Base-by-base conservation (phyloP, 345 rosid species). In the Citrus inodora region DNA sequence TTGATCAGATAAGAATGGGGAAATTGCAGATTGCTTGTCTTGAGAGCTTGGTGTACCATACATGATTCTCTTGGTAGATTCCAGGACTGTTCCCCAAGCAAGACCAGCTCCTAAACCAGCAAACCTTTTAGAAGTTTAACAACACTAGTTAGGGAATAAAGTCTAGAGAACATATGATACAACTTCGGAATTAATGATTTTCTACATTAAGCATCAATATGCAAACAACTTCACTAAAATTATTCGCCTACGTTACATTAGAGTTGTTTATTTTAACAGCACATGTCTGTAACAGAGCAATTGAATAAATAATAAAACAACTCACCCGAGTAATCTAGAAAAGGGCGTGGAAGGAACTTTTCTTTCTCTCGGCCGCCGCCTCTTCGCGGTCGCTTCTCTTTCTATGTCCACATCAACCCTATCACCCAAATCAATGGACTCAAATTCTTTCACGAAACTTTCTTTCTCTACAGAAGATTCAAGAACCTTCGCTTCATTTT, bases 61-160 rank as follows among this genome's bases (percentile, higher is more conserved):
- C 6, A 88, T 89, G 56, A 96, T 76, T 88, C 99, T 94, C 87
- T 82, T 89, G 3, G 98, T 84, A 38, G 98, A 92, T 87, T 96
- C 99, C 84, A 94, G 91, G 83, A 92, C 73, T 35, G 94, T 90
- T 81, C 98, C 99, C 97, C 97, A 96, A 22, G 97, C 99, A 76
- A 96, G 92, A 76, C 95, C 98, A 76, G 97, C 99, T 86, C 98
- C 99, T 80, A 96, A 90, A 84, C 95, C 91, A 83, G 97, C 98
- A 89, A 96, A 96, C 95, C 99, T 96, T 42, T 90, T 79, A 85
- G 64, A 82, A 65, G 74, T 84, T 82, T 84, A 81, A 82, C 25
- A 69, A 73, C 56, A 62, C 67, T 56, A 83, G 82, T 87, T 64
- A 81, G 78, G 78, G 53, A 53, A 71, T 66, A 27, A 59, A 37